phyloP scores from a whole-genome alignment of 2,329 filamentous ascomycete genomes.

The Epichloe elymi region DNA sequence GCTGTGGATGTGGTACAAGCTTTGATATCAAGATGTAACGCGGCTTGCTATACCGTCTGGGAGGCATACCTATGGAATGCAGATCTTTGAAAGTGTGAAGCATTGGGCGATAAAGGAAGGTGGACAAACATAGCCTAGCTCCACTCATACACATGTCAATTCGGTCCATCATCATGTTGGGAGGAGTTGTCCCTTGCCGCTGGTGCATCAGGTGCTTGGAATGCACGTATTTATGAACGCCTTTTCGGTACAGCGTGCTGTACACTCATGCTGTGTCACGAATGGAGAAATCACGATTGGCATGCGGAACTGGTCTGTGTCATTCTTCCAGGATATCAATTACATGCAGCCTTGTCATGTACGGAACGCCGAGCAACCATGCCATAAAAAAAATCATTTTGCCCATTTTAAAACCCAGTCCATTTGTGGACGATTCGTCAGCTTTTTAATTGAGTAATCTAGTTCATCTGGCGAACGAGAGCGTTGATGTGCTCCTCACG shows the following conservation, averaged over 20 bases:
- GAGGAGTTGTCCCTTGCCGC: too few relatives aligned
- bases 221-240: too few relatives aligned
- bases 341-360: slow-evolving; percentile 24
- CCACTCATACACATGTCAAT: not conserved
- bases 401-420: slow-evolving; percentile 16
- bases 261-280: not conserved
- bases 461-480: slow-evolving; percentile 98
- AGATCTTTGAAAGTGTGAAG: not conserved
- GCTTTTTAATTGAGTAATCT: slow-evolving; percentile 21
- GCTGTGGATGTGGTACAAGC: slow-evolving; percentile 92
- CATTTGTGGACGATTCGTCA: slow-evolving; percentile 10
- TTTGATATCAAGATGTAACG: slow-evolving; percentile 72
- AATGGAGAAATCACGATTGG: not conserved
- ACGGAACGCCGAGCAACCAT: slow-evolving; percentile 28
- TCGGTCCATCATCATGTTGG: too few relatives aligned
- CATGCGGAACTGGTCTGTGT: slow-evolving; percentile 24
- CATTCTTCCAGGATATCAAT: slow-evolving; percentile 29
- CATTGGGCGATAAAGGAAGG: not conserved
- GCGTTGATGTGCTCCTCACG: slow-evolving; percentile 96
- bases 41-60: not conserved
- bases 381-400: slow-evolving; percentile 13
- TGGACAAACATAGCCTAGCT: not conserved
- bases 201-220: too few relatives aligned
- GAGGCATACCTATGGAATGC: not conserved
- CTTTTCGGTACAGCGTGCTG: too few relatives aligned